phyloP scores from a whole-genome alignment of 2,329 filamentous ascomycete species.

The Penicillium brasilianum region DNA sequence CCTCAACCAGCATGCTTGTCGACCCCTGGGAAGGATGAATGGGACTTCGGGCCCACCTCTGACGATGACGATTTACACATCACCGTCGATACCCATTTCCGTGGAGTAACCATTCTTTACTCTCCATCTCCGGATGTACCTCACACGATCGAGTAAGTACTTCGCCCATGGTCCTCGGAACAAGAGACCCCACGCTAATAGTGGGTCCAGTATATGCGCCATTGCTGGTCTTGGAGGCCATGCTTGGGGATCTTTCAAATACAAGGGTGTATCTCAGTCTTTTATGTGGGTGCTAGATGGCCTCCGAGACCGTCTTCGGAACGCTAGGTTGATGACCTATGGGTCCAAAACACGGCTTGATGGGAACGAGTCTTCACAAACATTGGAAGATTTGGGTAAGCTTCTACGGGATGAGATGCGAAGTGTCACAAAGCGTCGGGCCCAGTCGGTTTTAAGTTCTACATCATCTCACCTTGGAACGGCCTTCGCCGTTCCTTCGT shows the following conservation, averaged over 20 bases:
- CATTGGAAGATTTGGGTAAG: constrained; percentile 5
- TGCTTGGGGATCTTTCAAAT: constrained; percentile 10
- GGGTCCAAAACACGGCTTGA: constrained; percentile 7
- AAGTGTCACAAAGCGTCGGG: not conserved
- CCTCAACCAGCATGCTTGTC: constrained; percentile 5
- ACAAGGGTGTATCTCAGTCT: constrained; percentile 5
- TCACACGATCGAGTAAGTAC: constrained; percentile 1
- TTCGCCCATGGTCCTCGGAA: not conserved
- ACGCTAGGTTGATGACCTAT: constrained; percentile 6
- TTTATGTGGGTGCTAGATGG: constrained; percentile 10
- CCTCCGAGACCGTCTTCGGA: constrained; percentile 1
- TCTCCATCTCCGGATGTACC: not conserved
- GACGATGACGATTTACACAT: constrained; percentile 4
- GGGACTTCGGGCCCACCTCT: constrained; percentile 4
- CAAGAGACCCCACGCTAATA: not conserved
- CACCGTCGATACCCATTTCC: constrained; percentile 7
- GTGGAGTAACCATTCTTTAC: constrained; percentile 5
- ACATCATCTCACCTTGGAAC: not conserved
- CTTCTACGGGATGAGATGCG: constrained; percentile 7
- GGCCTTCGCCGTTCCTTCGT: constrained; percentile 1
- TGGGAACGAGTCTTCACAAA: constrained; percentile 8
- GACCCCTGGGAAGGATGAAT: constrained; percentile 1
- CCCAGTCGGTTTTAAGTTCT: not conserved
- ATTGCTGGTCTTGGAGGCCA: constrained; percentile 6
- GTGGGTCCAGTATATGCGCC: not conserved